Evolutionary conservation across 371 early-diverging fungal genomes (phyloP), one percentile per base, ranked within the genome.

Genomic region (Mucor indicus): DNA sequence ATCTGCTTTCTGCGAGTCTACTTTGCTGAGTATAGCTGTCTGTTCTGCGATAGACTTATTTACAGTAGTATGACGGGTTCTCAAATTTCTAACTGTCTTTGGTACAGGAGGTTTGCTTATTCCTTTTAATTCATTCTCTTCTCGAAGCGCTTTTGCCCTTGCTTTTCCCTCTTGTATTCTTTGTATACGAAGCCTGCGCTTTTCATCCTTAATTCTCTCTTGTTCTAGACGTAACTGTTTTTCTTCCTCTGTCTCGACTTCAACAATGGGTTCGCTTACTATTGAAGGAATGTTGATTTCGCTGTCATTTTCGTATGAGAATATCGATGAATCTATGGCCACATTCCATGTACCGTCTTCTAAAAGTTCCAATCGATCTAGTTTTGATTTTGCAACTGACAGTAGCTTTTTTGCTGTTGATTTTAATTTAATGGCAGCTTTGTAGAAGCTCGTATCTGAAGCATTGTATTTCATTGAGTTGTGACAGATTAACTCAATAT

Each of bases 391-490:
- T 4, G 60, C 60, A 3, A 8, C 11, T 0, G 17, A 24, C 23
- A 59, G 50, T 10, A 59, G 10, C 25, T 43, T 20, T 12, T 21
- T 16, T 0, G 60, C 38, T 1, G 53, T 41, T 0, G 12, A 24
- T 19, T 53, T 44, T 4, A 59, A 27, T 15, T 31, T 44, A 7
- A 13, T 38, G 30, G 93, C 95, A 0, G 83, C 59, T 23, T 78
- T 76, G 57, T 79, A 83, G 56, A 86, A 92, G 3, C 70, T 56
- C 0, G 91, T 91, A 19, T 83, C 80, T 0, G 74, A 55, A 25
- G 71, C 67, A 62, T 94, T 94, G 66, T 92, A 94, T 1, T 72
- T 57, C 75, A 84, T 75, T 35, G 87, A 81, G 62, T 94, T 94
- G 10, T 57, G 45, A 67, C 87, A 90, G 22, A 91, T 87, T 43